Evolutionary conservation across 805 yeast genomes (phyloP), one percentile per base, ranked within the genome.

Genomic region (Candida suzukii): DNA sequence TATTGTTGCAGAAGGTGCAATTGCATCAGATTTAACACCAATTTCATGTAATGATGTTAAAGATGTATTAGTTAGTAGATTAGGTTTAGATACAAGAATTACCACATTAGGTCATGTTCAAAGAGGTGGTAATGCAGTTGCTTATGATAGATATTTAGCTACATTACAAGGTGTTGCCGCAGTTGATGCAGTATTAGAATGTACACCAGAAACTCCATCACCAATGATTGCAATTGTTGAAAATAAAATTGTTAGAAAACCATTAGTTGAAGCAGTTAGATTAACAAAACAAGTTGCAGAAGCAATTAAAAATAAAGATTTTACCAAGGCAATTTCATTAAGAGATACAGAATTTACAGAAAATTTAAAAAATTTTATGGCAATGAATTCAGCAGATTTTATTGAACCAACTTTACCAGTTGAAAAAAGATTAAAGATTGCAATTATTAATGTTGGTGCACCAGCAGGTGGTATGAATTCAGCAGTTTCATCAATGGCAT

Each of bases 131-230:
- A 78, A 95, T 36, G 97, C 99, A 20, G 96, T 90, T 41, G 97
- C 98, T 2, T 87, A 74, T 54, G 99, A 93, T 63, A 78, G 99
- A 59, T 64, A 83, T 58, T 66, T 93, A 53, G 96, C 97, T 31
- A 91, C 99, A 16, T 63, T 91, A 51, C 99, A 93, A 70, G 99
- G 98, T 64, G 96, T 91, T 33, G 98, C 88, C 54, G 98, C 99
- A 9, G 95, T 93, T 18, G 81, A 83, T 46, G 98, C 98, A 2
- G 91, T 93, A 17, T 70, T 93, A 52, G 88, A 83, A 40, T 70
- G 83, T 41, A 87, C 95, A 10, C 96, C 96, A 24, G 83, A 79
- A 1, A 84, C 91, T 3, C 97, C 97, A 31, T 85, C 96, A 11
- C 98, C 98, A 41, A 78, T 93, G 78, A 93, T 93, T 63, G 95